These are phyloP conservation scores for Russula emetica DNA, from an alignment of 768 basidiomycete genomes.

Conservation along the genomic window DNA sequence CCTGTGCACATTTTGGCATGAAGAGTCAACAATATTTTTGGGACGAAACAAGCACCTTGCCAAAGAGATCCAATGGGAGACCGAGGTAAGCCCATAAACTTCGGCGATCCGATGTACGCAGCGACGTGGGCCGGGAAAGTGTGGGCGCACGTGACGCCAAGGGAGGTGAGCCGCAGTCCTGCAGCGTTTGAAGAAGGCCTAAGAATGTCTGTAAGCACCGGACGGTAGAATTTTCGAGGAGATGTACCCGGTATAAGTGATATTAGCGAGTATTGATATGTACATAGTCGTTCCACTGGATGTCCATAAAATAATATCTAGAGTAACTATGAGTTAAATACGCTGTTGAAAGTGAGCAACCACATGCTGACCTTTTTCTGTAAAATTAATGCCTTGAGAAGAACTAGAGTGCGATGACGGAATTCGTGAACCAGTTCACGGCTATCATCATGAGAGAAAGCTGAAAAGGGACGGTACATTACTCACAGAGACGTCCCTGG, in stretches of 20 bases:
- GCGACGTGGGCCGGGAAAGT: slow-evolving; percentile 67
- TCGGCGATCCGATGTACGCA: slow-evolving; percentile 83
- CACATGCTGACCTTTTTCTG: slow-evolving; percentile 73
- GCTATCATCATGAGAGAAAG: slow-evolving; percentile 37
- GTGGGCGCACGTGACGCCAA: slow-evolving; percentile 58
- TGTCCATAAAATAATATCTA: slow-evolving; percentile 97
- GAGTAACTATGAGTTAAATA: slow-evolving; percentile 3
- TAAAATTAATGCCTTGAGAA: slow-evolving; percentile 92
- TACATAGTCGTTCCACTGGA: slow-evolving; percentile 93
- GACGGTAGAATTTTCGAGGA: background rate
- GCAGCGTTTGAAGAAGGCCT: slow-evolving; percentile 84
- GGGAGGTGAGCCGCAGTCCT: slow-evolving; percentile 88
- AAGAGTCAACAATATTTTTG: background rate
- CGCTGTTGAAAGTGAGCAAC: background rate
- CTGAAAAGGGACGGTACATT: slow-evolving; percentile 26
- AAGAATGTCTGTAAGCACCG: background rate
- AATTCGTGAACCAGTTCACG: slow-evolving; percentile 92
- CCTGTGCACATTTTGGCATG: slow-evolving; percentile 39
- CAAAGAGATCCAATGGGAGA: slow-evolving; percentile 90
- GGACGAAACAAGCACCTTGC: slow-evolving; percentile 52
- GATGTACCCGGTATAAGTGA: slow-evolving; percentile 80
- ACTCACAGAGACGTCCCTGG: slow-evolving; percentile 64
- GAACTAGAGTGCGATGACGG: slow-evolving; percentile 83
- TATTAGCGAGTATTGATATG: slow-evolving; percentile 95
- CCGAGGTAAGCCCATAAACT: slow-evolving; percentile 92